Base-by-base conservation (phyloP, 352 stramenopile species). In the Blastocystis sp. region DNA sequence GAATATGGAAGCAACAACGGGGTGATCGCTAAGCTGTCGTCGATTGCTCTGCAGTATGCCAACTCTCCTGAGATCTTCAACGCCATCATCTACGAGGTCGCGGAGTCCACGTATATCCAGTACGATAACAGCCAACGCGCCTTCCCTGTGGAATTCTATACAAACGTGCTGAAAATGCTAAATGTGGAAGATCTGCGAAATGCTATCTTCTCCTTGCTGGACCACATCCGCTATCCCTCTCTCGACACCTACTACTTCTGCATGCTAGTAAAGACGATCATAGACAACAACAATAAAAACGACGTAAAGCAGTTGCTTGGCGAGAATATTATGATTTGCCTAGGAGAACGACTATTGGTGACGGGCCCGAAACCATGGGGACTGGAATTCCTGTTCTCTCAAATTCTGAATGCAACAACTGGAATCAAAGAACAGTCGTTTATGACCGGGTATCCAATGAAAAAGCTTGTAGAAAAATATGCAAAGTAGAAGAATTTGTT, bases 311-410 rank as follows among this genome's bases (percentile, higher is more conserved):
- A 34, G 29, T 34, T 34, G 29, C 29, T 34, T 34, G 29, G 29
- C 29, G 73, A 84, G 39, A 18, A 9, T 4, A 53, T 84, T 15
- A 69, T 68, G 23, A 29, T 39, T 3, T 54, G 37, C 18, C 59
- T 84, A 4, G 59, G 73, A 37, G 53, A 84, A 3, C 73, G 73
- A 7, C 29, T 84, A 55, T 43, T 84, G 15, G 73, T 84, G 5
- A 50, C 73, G 0, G 73, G 73, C 18, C 73, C 73, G 18, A 84
- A 84, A 37, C 54, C 73, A 34, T 84, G 73, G 73, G 50, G 73
- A 84, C n/a, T 84, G 3, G 47, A 84, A 15, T 84, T 84, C 50
- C 56, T 84, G 1, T 84, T 84, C 56, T 84, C 43, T 23, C 47
- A 66, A 47, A 50, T 84, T 11, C 34, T 84, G 23, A 66, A 47